Percentiles rank a stretch among this genome's conserved stretches.
These are phyloP conservation scores for Pichia inconspicua DNA, from an alignment of 1,139 yeast species.

Conservation along the genomic window DNA sequence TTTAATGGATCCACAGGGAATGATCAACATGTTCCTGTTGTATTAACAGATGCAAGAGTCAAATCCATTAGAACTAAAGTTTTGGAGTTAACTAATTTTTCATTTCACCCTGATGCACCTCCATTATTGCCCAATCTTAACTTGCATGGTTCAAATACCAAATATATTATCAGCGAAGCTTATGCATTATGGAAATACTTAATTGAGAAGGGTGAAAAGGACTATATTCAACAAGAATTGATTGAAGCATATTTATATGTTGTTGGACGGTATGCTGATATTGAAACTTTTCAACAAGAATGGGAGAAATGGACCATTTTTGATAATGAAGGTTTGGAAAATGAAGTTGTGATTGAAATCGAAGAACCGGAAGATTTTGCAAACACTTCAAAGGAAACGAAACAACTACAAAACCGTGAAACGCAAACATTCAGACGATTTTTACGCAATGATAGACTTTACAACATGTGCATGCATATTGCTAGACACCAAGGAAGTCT, in stretches of 20 bases:
- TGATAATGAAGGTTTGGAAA: slow-evolving; percentile 18
- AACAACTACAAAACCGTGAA: neutral
- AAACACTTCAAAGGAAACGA: slow-evolving; percentile 21
- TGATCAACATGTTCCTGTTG: slow-evolving; percentile 28
- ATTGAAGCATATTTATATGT: slow-evolving; percentile 49
- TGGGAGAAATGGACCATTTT: slow-evolving; percentile 43
- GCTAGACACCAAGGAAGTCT: slow-evolving; percentile 48
- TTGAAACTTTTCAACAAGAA: slow-evolving; percentile 44
- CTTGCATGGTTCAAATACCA: slow-evolving; percentile 28
- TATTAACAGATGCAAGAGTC: slow-evolving; percentile 24
- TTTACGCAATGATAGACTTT: slow-evolving; percentile 44
- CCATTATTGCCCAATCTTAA: slow-evolving; percentile 63
- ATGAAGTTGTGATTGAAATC: slow-evolving; percentile 13
- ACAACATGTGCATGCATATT: slow-evolving; percentile 58
- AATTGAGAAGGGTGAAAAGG: slow-evolving; percentile 27
- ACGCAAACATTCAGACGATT: slow-evolving; percentile 12
- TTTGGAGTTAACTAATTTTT: slow-evolving; percentile 22
- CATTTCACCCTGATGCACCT: slow-evolving; percentile 30
- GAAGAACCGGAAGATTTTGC: slow-evolving; percentile 23
- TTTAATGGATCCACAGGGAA: slow-evolving; percentile 2
- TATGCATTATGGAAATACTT: slow-evolving; percentile 67
- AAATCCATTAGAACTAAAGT: slow-evolving; percentile 24
- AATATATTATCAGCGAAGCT: slow-evolving; percentile 59
- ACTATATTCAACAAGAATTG: slow-evolving; percentile 35
- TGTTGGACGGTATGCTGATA: slow-evolving; percentile 38